These are phyloP conservation scores for Obba rivulosa DNA, from an alignment of 768 basidiomycete genomes.

Conservation along the genomic window DNA sequence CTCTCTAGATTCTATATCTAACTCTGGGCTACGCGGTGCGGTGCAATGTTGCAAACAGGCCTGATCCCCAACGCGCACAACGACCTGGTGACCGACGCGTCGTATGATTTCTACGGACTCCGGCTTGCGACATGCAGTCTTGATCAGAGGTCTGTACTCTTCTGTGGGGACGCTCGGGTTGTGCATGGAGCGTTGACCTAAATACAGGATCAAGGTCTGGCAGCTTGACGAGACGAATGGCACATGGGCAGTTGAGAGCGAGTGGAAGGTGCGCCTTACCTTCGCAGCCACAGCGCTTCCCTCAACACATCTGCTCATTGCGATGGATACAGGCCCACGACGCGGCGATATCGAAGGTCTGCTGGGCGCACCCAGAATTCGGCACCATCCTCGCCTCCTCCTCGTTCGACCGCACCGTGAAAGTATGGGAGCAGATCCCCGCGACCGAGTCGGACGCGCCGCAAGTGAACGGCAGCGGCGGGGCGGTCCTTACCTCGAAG, in stretches of 20 bases:
- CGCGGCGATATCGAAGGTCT: conserved; percentile 75
- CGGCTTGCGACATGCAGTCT: conserved; percentile 76
- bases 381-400: conserved; percentile 82
- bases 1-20: too few species aligned
- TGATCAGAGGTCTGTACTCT: conserved; percentile 73
- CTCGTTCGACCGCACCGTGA: conserved; percentile 87
- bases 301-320: background rate
- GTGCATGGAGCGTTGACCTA: conserved; percentile 9
- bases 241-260: conserved; percentile 74
- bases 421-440: conserved; percentile 79
- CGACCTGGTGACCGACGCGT: conserved; percentile 80
- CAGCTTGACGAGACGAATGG: conserved; percentile 66
- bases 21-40: too few species aligned
- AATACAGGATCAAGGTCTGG: conserved; percentile 80
- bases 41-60: conserved; percentile 72
- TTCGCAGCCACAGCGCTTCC: background rate
- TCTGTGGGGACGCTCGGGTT: conserved; percentile 6
- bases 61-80: conserved; percentile 73
- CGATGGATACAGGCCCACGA: conserved; percentile 73
- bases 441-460: conserved; percentile 22
- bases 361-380: conserved; percentile 93
- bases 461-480: conserved; percentile 21
- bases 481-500: conserved; percentile 30
- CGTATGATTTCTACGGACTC: conserved; percentile 88
- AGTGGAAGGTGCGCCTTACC: conserved; percentile 75